phyloP scores from a whole-genome alignment of 768 basidiomycete species.

The Calvatia gigantea region DNA sequence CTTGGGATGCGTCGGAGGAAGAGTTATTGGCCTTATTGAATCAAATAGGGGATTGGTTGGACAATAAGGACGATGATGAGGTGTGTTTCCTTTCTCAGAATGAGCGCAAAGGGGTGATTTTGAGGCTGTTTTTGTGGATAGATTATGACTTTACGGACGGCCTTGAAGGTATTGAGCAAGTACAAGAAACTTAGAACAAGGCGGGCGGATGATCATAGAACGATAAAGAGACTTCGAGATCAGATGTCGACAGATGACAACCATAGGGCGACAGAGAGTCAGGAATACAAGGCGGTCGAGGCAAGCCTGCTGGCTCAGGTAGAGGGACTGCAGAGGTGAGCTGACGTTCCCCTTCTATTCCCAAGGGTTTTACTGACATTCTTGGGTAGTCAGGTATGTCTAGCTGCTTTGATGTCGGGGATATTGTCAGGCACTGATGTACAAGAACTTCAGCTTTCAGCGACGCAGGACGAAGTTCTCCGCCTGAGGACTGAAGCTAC shows the following conservation, averaged over 20 bases:
- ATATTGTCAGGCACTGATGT: background rate
- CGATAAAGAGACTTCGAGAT: conserved; percentile 28
- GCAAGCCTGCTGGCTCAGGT: conserved; percentile 29
- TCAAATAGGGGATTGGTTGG: conserved; percentile 53
- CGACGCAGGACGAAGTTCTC: background rate
- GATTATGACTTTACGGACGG: conserved; percentile 27
- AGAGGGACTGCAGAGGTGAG: conserved; percentile 29
- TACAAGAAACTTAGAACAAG: conserved; percentile 35
- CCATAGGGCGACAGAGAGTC: conserved; percentile 27
- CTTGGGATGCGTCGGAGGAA: conserved; percentile 38
- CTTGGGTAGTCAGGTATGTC: conserved; percentile 6
- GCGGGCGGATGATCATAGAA: conserved; percentile 25
- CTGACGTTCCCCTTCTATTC: background rate
- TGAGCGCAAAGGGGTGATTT: no score
- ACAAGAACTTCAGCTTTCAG: background rate
- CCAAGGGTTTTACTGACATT: background rate
- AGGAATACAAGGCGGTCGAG: conserved; percentile 33
- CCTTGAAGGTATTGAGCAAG: conserved; percentile 32
- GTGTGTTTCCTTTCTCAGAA: conserved; percentile 26
- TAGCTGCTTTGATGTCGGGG: background rate
- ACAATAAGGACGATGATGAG: conserved; percentile 32
- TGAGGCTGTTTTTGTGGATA: conserved; percentile 11
- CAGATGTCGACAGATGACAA: conserved; percentile 26
- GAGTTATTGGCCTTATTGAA: conserved; percentile 33
- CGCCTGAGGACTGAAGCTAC: background rate